Conservation (phyloP, 73 alveolate genomes). For the Uronychia setigera region DNA sequence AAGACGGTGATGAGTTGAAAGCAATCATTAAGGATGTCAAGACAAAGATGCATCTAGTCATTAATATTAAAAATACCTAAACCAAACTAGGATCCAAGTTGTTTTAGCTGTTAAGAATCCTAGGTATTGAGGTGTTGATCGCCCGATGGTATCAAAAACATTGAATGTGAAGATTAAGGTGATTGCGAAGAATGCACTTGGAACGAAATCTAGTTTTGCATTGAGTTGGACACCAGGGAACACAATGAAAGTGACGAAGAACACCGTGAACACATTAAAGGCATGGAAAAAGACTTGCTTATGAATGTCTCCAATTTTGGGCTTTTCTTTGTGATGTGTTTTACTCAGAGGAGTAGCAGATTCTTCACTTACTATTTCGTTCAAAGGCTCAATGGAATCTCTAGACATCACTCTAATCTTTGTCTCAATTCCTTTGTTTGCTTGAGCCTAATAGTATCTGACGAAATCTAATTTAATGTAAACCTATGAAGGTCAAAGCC, state of each 20-base stretch:
- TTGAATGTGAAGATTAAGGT: conserved; percentile 25
- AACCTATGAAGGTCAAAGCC: no score
- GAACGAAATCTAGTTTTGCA: conserved; percentile 34
- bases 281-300: not conserved
- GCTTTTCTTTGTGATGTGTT: not conserved
- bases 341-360: not conserved
- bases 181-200: conserved; percentile 38
- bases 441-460: not conserved
- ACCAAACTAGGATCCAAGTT: not conserved
- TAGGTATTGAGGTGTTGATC: not conserved
- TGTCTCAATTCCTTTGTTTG: not conserved
- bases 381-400: not conserved
- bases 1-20: conserved; percentile 26
- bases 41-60: conserved; percentile 33
- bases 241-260: conserved; percentile 46
- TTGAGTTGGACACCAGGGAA: conserved; percentile 47
- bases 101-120: not conserved
- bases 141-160: conserved; percentile 49
- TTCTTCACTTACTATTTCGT: no score
- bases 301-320: not conserved
- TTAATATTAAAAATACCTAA: no score
- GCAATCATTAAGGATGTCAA: conserved; percentile 35
- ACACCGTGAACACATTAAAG: conserved; percentile 16
- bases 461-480: no score
- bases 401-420: not conserved